Conservation (phyloP, 257 asterid genomes). For the Anisodus tanguticus region DNA sequence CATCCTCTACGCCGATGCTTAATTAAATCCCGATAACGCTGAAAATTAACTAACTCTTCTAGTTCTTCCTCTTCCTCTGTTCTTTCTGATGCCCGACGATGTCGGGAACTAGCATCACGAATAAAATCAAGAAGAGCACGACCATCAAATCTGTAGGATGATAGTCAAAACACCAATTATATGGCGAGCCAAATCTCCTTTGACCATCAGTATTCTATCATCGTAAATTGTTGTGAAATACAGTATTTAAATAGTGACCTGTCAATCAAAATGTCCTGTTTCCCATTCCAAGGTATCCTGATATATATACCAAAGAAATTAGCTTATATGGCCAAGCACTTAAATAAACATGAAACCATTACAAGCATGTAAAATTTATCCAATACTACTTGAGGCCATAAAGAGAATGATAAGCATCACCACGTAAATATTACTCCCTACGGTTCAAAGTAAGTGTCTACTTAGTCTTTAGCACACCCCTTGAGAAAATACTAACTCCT, state of each 20-base stretch:
- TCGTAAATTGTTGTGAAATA: not conserved
- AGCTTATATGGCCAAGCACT: not conserved
- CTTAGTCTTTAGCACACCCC: too few species aligned
- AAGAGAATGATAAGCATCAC: not conserved
- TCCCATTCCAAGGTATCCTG: conserved; percentile 99
- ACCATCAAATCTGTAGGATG: conserved; percentile 84
- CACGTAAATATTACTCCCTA: too few species aligned
- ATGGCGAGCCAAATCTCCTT: not conserved
- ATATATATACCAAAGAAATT: conserved; percentile 20
- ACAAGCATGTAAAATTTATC: not conserved
- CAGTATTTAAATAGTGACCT: conserved; percentile 44
- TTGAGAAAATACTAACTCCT: too few species aligned
- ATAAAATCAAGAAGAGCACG: conserved; percentile 98
- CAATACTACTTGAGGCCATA: not conserved
- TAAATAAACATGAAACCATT: not conserved
- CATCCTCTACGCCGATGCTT: conserved; percentile 99
- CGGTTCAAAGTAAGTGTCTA: too few species aligned
- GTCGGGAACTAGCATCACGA: conserved; percentile 74
- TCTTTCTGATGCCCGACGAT: conserved; percentile 61
- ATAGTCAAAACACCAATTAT: conserved; percentile 29
- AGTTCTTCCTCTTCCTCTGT: conserved; percentile 98
- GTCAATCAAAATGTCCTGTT: conserved; percentile 89
- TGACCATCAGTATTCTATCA: not conserved
- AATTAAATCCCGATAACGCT: conserved; percentile 99
- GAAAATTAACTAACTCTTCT: conserved; percentile 99